Percentiles rank a stretch among this genome's conserved stretches.
Evolutionary conservation across 768 basidiomycete genomes (phyloP).

Genomic region (Lactarius tabidus): DNA sequence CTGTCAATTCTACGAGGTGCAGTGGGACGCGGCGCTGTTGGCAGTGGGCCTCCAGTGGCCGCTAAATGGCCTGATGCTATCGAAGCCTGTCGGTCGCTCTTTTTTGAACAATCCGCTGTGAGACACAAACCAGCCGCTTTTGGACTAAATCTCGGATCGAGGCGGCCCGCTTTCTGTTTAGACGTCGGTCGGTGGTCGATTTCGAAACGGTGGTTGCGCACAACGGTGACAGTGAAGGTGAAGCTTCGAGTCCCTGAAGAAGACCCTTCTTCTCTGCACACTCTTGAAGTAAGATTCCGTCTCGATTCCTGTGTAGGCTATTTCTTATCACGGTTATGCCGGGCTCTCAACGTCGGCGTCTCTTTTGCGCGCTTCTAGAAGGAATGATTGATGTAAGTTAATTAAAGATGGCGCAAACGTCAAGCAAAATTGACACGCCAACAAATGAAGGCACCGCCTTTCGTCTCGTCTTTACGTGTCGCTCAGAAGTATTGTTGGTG

Average conservation of each 20-base stretch:
- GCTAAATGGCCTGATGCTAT: neutral
- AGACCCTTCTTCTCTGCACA: neutral
- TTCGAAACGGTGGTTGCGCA: neutral
- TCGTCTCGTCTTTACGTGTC: neutral
- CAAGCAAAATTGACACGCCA: neutral
- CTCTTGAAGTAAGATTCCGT: neutral
- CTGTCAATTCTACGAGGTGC: neutral
- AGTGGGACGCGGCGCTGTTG: neutral
- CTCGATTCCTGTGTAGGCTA: neutral
- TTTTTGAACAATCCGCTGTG: constrained; percentile 17
- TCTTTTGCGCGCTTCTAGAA: neutral
- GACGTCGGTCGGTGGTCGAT: too few species aligned
- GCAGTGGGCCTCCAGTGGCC: neutral
- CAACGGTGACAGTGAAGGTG: neutral
- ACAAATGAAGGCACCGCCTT: neutral
- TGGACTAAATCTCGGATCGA: neutral
- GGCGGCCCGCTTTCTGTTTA: neutral
- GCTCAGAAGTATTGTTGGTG: neutral
- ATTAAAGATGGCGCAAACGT: neutral
- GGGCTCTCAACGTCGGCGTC: neutral
- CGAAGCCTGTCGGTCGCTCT: neutral
- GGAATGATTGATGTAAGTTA: too few species aligned
- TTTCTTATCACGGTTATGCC: neutral
- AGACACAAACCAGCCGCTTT: constrained; percentile 18
- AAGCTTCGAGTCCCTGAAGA: neutral